Evolutionary conservation across 2,329 filamentous ascomycete genomes (phyloP), one percentile per base, ranked within the genome.

Genomic region (Endothia cerciana): DNA sequence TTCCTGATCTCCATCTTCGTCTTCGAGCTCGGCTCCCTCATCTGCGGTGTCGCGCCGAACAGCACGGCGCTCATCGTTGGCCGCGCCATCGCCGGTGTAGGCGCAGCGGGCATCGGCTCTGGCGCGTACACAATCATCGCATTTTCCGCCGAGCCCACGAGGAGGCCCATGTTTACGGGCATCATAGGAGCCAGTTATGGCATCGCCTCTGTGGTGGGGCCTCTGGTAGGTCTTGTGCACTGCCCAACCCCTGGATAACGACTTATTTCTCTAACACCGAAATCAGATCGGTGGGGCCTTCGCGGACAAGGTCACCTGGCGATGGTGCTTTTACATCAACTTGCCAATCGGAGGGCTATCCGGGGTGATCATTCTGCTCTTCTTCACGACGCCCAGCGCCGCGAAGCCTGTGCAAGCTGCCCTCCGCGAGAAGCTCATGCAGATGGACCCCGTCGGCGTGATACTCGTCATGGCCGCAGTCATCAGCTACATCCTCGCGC

Each of bases 11-110:
- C 72, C 0, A 72, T 84, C 15, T 67, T 75, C 17, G 71, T 82
- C 22, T 82, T 85, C 55, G 81, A 83, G 69, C 64, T 82, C 1
- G 81, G 82, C 4, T 78, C 75, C 5, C 67, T 83, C 4, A 74
- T 84, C 22, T 83, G 81, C 61, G 71, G 80, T 72, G 38, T 77
- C 72, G 79, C 81, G 0, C 64, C 64, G 8, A 66, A 28, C 62
- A 64, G 61, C n/a, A 45, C 49, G 15, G 66, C 70, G 0, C 65
- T 71, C 8, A 70, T 72, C n/a, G 64, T 70, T 3, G 70, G 70
- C 15, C 64, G 70, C 13, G 69, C 66, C 19, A 66, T 68, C 5
- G 66, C 66, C 2, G 66, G 66, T 1, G 45, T 68, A 5, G 66
- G 66, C 19, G 70, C 66, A 5, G 69, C 69, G 1, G 69, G 70